A percentile compares a stretch with the other conserved stretches of the same genome.
Evolutionary conservation across 225 moss, liverwort and hornwort genomes (phyloP).

Genomic region (Marchantia paleacea): DNA sequence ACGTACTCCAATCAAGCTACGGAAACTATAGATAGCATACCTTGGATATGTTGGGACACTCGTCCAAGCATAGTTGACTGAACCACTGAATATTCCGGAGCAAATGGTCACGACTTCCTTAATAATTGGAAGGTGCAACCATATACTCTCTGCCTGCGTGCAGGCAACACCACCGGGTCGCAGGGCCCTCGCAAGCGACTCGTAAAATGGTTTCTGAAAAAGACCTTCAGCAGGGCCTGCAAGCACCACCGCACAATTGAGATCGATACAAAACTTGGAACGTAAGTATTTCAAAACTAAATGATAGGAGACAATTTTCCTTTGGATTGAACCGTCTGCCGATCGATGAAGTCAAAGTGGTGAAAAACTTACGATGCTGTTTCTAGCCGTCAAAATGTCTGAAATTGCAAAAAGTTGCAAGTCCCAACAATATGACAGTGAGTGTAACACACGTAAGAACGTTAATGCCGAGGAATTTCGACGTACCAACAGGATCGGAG

Average conservation of each 20-base stretch:
- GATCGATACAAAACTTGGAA: not conserved
- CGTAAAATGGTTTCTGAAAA: constrained; percentile 94
- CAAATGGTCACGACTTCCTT: constrained; percentile 79
- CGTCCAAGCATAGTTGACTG: constrained; percentile 95
- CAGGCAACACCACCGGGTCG: constrained; percentile 97
- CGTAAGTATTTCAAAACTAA: not conserved
- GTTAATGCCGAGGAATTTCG: not conserved
- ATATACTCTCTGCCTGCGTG: constrained; percentile 95
- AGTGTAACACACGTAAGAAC: not conserved
- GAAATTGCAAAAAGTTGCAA: not conserved
- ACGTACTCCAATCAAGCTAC: not conserved
- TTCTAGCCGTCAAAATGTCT: not conserved
- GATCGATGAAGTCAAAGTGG: too few relatives aligned
- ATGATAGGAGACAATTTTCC: not conserved
- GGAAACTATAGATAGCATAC: constrained; percentile 25
- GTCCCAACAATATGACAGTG: not conserved
- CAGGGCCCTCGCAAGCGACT: constrained; percentile 80
- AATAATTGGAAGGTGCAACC: constrained; percentile 94
- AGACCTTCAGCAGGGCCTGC: constrained; percentile 96
- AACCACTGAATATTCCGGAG: constrained; percentile 81
- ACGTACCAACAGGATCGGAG: constrained; percentile 93
- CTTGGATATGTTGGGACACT: constrained; percentile 97
- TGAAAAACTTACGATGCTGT: too few relatives aligned
- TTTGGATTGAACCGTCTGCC: not conserved
- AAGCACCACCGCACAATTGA: not conserved